Evolutionary conservation across 495 filamentous ascomycete species (phyloP), one percentile per base, ranked within the genome.

Genomic region (Penicillium daleae): DNA sequence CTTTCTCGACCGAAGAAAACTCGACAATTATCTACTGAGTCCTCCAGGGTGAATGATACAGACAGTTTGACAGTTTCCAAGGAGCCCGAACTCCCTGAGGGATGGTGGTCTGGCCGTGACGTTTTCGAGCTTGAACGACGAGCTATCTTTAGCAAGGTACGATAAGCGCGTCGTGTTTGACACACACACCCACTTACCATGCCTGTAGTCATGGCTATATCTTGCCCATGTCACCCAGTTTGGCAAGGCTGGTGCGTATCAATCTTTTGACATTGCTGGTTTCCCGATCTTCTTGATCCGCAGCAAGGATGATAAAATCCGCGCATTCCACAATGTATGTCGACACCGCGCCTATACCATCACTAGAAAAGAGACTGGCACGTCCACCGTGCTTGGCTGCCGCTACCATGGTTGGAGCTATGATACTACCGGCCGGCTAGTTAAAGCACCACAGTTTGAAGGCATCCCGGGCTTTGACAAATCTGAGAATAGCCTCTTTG

Each of bases 381-480:
- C 71, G 31, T 78, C 82, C 19, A 77, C 75, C 9, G 78, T 87
- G 8, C 75, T 88, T 13, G 72, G 78, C 2, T 89, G 85, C 69
- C 76, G 81, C 46, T 89, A 87, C 63, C 86, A 89, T 69, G 85
- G 86, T 26, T 89, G 86, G 86, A 83, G 80, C 39, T 88, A 87
- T 61, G 80, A 84, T 57, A 77, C 80, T 6, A 77, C 69, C 44
- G 85, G 86, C 19, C 77, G 81, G 35, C 70, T 88, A 40, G 79
- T 85, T 49, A 86, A 87, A 68, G 85, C 86, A 2, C 85, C 86
- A 2, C 76, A 82, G 32, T 89, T 86, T 56, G 79, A 87, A 21
- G 74, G 77, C 13, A 64, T 87, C 4, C 68, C 74, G 17, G 84
- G 80, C 19, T 88, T 89, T 66, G 80, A 86, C 48, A 86, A 80